phyloP scores from a whole-genome alignment of 106 monocot genomes.

The Dioscorea zingiberensis region DNA sequence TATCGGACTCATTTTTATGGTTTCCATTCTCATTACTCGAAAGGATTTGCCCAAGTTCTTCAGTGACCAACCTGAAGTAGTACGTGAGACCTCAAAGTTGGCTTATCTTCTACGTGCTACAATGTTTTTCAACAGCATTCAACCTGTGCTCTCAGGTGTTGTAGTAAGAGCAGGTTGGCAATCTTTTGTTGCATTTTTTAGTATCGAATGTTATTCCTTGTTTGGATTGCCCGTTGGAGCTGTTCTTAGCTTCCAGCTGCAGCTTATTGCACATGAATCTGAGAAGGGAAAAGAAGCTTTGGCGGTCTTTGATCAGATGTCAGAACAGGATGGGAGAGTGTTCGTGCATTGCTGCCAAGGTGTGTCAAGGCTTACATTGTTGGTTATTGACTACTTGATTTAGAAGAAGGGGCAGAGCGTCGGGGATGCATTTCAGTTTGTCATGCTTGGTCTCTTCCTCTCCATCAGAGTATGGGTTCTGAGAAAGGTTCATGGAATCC shows the following conservation, averaged over 20 bases:
- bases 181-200: slow-evolving; percentile 56
- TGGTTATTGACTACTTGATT: too few relatives aligned
- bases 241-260: slow-evolving; percentile 63
- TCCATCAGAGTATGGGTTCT: too few relatives aligned
- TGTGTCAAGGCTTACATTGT: too few relatives aligned
- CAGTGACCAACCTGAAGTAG: slow-evolving; percentile 46
- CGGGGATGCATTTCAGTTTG: too few relatives aligned
- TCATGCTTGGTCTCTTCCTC: too few relatives aligned
- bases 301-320: too few relatives aligned
- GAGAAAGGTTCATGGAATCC: too few relatives aligned
- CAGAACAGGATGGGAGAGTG: too few relatives aligned
- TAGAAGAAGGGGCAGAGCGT: too few relatives aligned
- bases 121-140: slow-evolving; percentile 74
- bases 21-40: slow-evolving; percentile 24
- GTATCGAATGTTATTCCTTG: slow-evolving; percentile 62
- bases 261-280: slow-evolving; percentile 54
- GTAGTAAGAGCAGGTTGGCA: slow-evolving; percentile 84
- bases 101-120: slow-evolving; percentile 59
- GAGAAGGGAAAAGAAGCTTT: too few relatives aligned
- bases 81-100: slow-evolving; percentile 54
- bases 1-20: slow-evolving; percentile 37
- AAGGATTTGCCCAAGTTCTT: slow-evolving; percentile 50
- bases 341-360: too few relatives aligned
- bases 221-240: slow-evolving; percentile 67
- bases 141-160: slow-evolving; percentile 83